phyloP scores from a whole-genome alignment of 371 early-diverging fungal species.

The Lichtheimia ornata region DNA sequence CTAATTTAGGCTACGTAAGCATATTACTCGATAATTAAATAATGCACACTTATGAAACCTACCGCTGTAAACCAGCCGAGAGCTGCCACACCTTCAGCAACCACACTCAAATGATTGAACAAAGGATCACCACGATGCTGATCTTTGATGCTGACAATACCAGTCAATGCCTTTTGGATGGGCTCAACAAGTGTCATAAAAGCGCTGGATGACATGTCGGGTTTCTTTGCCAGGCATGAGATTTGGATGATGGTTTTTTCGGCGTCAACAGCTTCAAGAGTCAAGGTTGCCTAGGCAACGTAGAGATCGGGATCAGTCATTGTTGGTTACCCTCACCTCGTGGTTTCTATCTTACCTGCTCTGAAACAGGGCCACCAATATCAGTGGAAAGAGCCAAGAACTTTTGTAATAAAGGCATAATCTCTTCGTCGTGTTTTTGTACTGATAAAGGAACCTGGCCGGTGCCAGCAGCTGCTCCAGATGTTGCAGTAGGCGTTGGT shows the following conservation, averaged over 20 bases:
- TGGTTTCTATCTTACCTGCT: constrained; percentile 59
- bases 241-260: constrained; percentile 76
- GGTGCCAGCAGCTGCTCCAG: constrained; percentile 26
- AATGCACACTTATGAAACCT: constrained; percentile 24
- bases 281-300: constrained; percentile 26
- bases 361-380: constrained; percentile 71
- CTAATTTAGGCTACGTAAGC: constrained; percentile 26
- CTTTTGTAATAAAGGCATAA: constrained; percentile 53
- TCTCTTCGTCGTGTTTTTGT: constrained; percentile 69
- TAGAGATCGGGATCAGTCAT: neutral
- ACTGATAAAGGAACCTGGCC: constrained; percentile 51
- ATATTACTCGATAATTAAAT: neutral
- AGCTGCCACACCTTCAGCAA: constrained; percentile 89
- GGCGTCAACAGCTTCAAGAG: constrained; percentile 64
- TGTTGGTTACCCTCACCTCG: neutral
- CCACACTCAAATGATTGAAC: constrained; percentile 81
- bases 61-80: constrained; percentile 93
- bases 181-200: constrained; percentile 71
- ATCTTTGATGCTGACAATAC: constrained; percentile 72
- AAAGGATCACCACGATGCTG: constrained; percentile 73
- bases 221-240: constrained; percentile 80
- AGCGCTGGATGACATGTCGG: constrained; percentile 54
- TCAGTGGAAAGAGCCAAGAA: constrained; percentile 58
- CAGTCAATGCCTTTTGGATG: constrained; percentile 68
- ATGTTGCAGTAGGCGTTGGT: constrained; percentile 31